Conservation (phyloP, 768 basidiomycete genomes). For the Pleurotus eryngii region DNA sequence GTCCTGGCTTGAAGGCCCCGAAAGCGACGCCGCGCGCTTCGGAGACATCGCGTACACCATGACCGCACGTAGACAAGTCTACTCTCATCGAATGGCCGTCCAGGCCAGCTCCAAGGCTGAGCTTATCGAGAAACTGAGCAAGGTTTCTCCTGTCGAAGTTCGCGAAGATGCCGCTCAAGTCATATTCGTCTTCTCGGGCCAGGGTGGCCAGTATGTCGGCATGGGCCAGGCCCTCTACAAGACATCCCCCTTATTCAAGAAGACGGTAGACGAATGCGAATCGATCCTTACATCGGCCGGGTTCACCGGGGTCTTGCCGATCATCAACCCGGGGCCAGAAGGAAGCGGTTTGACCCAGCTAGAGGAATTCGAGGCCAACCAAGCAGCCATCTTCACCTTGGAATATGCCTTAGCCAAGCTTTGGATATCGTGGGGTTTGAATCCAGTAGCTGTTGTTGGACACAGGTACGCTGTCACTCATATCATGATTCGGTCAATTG, state of each 20-base stretch:
- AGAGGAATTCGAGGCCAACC: slow-evolving; percentile 44
- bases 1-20: slow-evolving; percentile 38
- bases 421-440: slow-evolving; percentile 70
- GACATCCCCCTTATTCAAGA: slow-evolving; percentile 43
- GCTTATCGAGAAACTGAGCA: slow-evolving; percentile 41
- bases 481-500: neutral
- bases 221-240: slow-evolving; percentile 62
- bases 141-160: slow-evolving; percentile 28
- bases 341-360: slow-evolving; percentile 16
- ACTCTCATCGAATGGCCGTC: slow-evolving; percentile 50
- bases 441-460: slow-evolving; percentile 59
- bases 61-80: slow-evolving; percentile 61
- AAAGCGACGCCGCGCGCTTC: slow-evolving; percentile 24
- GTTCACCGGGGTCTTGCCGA: slow-evolving; percentile 45
- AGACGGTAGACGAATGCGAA: slow-evolving; percentile 58
- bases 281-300: slow-evolving; percentile 42
- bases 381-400: slow-evolving; percentile 55
- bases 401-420: slow-evolving; percentile 60
- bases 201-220: slow-evolving; percentile 63
- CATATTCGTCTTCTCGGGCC: slow-evolving; percentile 72
- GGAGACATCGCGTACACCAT: slow-evolving; percentile 63
- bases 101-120: slow-evolving; percentile 41
- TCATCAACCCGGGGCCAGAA: slow-evolving; percentile 31
- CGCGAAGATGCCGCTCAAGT: slow-evolving; percentile 27
- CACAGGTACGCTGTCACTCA: slow-evolving; percentile 53